Base-by-base conservation (phyloP, 2,329 filamentous ascomycete genomes). In the Clarireedia homoeocarpa region DNA sequence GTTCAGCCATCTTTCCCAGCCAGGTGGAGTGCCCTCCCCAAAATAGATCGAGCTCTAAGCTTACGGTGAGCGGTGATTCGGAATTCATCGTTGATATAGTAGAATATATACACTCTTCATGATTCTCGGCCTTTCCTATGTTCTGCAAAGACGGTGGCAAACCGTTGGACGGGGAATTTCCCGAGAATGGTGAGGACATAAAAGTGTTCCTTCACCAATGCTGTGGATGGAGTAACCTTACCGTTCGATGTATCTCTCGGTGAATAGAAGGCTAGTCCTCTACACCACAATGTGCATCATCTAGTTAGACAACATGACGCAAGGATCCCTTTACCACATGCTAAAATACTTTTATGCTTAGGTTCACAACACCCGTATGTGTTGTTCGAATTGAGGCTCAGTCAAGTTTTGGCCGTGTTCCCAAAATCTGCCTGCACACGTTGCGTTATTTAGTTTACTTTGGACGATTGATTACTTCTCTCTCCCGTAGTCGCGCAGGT, bases 361-460 rank as follows among this genome's bases (percentile, higher is more conserved):
- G 20, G 24, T 34, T 34, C 30, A 34, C 3, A 34, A 51, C 26
- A 51, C 36, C 5, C 10, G 23, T 47, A 44, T 53, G 55, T 36
- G 48, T 26, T 53, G 55, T 48, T 20, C 45, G 15, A 36, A 40
- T 42, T 49, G 55, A 53, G 50, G 36, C 44, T 57, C 55, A 26
- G 5, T 57, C 55, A 20, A 5, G 17, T 40, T 49, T 44, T 50
- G 20, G 10, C 39, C 48, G 52, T 30, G 38, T 40, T 49, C 17
- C 36, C 44, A 40, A 49, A 49, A 24, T 14, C 12, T 46, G 23
- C 42, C 42, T 46, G 14, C 42, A 30, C 20, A 20, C 20, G 20
- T 3, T 49, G 9, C 44, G 20, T 24, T 48, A 24, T 20, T 17
- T 14, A 17, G 39, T 53, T n/a, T 48, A 42, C 23, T 48, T 6